Percentiles rank a stretch among this genome's conserved stretches.
These are phyloP conservation scores for Daldinia loculata DNA, from an alignment of 495 filamentous ascomycete species.

Conservation along the genomic window DNA sequence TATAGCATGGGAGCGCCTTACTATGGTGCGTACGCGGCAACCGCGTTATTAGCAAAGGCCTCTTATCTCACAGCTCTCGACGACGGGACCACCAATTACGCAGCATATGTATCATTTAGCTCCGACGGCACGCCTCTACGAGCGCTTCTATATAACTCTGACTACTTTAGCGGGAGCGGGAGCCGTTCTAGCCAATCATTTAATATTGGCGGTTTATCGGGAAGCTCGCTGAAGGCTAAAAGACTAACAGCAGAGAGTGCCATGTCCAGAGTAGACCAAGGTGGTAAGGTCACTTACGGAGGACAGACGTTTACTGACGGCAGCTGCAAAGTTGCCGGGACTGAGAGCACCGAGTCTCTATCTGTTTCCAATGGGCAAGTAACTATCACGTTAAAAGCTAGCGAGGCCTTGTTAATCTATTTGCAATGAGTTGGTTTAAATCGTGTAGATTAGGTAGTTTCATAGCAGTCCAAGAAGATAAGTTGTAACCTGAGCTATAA, in stretches of 20 bases:
- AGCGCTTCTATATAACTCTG: conserved; percentile 64
- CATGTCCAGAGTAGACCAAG: conserved; percentile 59
- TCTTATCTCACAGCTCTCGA: conserved; percentile 62
- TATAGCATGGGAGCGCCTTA: conserved; percentile 66
- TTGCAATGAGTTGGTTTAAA: conserved; percentile 39
- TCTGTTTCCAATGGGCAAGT: conserved; percentile 54
- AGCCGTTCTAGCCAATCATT: conserved; percentile 57
- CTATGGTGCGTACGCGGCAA: conserved; percentile 66
- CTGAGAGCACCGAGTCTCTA: conserved; percentile 53
- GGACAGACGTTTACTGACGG: conserved; percentile 64
- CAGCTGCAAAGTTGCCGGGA: conserved; percentile 58
- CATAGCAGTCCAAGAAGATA: background rate
- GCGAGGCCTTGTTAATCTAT: conserved; percentile 65
- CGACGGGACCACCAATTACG: conserved; percentile 57
- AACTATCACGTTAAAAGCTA: conserved; percentile 59
- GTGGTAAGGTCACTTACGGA: conserved; percentile 56
- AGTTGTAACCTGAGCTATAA: too few species aligned
- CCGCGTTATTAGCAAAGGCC: conserved; percentile 61
- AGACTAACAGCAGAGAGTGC: conserved; percentile 63
- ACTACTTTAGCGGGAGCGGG: conserved; percentile 62
- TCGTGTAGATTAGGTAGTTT: background rate
- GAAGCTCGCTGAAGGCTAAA: conserved; percentile 56
- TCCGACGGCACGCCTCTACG: conserved; percentile 50
- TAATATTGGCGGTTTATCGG: conserved; percentile 55
- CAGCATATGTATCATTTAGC: conserved; percentile 62